These are phyloP conservation scores for Artemisia annua DNA, from an alignment of 129 eudicot genomes.

Conservation along the genomic window DNA sequence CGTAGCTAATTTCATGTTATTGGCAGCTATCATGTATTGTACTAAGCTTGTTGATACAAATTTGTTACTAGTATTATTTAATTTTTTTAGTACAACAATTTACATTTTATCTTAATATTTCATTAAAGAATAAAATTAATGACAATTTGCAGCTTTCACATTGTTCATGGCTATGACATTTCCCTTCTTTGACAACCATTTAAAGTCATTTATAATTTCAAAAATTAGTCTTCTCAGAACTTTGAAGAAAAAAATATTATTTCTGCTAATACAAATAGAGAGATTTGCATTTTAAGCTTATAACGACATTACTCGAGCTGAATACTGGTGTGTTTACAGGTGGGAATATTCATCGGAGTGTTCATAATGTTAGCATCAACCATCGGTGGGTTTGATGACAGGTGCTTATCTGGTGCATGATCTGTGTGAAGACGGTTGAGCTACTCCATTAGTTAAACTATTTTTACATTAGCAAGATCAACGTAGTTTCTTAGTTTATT, in stretches of 20 bases:
- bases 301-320: neutral
- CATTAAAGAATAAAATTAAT: neutral
- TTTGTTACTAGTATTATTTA: neutral
- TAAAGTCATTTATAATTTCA: neutral
- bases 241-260: neutral
- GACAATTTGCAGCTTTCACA: conserved; percentile 64
- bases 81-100: neutral
- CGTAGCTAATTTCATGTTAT: conserved; percentile 79
- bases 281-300: neutral
- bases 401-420: conserved; percentile 25
- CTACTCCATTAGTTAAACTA: conserved; percentile 10
- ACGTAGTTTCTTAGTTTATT: conserved; percentile 15
- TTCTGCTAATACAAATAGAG: neutral
- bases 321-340: conserved; percentile 48
- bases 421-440: conserved; percentile 53
- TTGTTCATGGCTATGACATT: conserved; percentile 77
- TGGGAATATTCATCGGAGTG: conserved; percentile 70
- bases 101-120: neutral
- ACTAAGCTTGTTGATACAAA: neutral
- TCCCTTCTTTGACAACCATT: conserved; percentile 59
- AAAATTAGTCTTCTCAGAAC: neutral
- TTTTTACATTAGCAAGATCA: conserved; percentile 10
- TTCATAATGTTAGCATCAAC: conserved; percentile 86
- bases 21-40: conserved; percentile 80
- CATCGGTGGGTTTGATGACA: conserved; percentile 41